phyloP scores from a whole-genome alignment of 345 rosid genomes.

The Physaria fendleri region DNA sequence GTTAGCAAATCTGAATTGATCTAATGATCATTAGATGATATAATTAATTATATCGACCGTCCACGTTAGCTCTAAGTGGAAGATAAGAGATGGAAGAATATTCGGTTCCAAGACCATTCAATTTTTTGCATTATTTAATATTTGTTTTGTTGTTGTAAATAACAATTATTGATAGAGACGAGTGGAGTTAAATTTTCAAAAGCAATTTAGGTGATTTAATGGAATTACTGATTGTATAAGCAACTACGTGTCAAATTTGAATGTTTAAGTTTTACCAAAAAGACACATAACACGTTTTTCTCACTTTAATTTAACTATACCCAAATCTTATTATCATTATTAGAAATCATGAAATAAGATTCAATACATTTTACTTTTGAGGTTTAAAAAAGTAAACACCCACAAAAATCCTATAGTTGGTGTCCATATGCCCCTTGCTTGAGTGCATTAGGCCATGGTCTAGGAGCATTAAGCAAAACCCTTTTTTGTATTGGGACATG shows the following conservation, averaged over 20 bases:
- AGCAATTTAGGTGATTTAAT: not conserved
- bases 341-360: slow-evolving; percentile 1
- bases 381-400: not conserved
- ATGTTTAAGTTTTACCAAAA: slow-evolving; percentile 21
- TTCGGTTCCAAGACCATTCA: slow-evolving; percentile 16
- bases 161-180: slow-evolving; percentile 11
- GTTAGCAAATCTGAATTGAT: not conserved
- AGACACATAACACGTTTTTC: slow-evolving; percentile 17
- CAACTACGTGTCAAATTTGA: slow-evolving; percentile 8
- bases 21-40: too few relatives aligned
- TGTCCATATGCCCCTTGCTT: not conserved
- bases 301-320: not conserved
- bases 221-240: slow-evolving; percentile 16
- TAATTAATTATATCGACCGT: slow-evolving; percentile 18
- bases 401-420: not conserved
- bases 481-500: not conserved
- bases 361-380: not conserved
- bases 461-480: not conserved
- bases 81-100: slow-evolving; percentile 10
- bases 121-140: not conserved
- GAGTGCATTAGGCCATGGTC: not conserved
- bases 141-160: not conserved
- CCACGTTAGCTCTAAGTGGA: slow-evolving; percentile 13
- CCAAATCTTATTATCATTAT: not conserved
- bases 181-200: not conserved